A percentile compares a stretch with the other conserved stretches of the same genome.
phyloP scores from a whole-genome alignment of 331 rosid genomes.

The Malus hybrid region DNA sequence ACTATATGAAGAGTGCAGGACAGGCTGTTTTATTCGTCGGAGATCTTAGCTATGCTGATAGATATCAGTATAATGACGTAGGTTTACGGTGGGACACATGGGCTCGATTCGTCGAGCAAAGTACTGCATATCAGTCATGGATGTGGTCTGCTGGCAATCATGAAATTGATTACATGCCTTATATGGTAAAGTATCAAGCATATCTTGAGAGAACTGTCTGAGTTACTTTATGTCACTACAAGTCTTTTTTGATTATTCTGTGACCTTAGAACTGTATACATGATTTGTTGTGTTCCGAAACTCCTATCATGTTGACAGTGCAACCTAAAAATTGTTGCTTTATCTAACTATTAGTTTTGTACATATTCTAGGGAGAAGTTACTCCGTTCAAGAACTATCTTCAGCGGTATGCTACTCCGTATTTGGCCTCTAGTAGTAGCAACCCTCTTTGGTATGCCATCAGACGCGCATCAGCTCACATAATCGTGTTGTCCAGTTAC shows the following conservation, averaged over 20 bases:
- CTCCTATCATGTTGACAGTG: neutral
- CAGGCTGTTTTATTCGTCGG: slow-evolving; percentile 78
- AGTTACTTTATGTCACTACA: neutral
- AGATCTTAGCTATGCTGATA: slow-evolving; percentile 91
- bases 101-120: slow-evolving; percentile 72
- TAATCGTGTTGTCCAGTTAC: slow-evolving; percentile 85
- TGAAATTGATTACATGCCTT: slow-evolving; percentile 83
- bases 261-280: neutral
- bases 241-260: too few species aligned
- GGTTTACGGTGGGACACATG: slow-evolving; percentile 94
- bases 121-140: slow-evolving; percentile 91
- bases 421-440: slow-evolving; percentile 72
- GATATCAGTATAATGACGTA: slow-evolving; percentile 64
- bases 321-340: too few species aligned
- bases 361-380: slow-evolving; percentile 62
- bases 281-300: neutral
- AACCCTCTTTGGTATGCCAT: slow-evolving; percentile 93
- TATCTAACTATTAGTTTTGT: neutral
- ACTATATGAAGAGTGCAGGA: slow-evolving; percentile 76
- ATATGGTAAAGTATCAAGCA: slow-evolving; percentile 53
- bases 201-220: neutral
- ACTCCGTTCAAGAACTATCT: slow-evolving; percentile 73
- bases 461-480: slow-evolving; percentile 93
- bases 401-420: slow-evolving; percentile 70
- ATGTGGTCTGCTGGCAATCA: slow-evolving; percentile 89